Base-by-base conservation (phyloP, 2,329 filamentous ascomycete genomes). In the Colletotrichum scovillei region DNA sequence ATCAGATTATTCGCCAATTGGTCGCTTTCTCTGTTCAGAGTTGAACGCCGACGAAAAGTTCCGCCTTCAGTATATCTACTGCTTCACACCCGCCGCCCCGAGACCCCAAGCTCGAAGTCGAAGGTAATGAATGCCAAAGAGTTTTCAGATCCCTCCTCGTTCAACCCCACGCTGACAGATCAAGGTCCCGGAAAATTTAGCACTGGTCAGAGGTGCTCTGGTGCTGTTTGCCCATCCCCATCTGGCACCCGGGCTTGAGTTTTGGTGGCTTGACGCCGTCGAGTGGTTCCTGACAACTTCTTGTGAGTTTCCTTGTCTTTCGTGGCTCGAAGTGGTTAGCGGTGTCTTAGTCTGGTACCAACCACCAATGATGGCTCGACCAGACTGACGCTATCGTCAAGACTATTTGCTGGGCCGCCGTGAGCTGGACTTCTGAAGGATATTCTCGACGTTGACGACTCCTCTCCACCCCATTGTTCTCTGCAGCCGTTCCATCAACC, bases 371-470 rank as follows among this genome's bases (percentile, higher is more conserved):
- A 62, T 19, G 56, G 60, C 60, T 11, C 28, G 53, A 12, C 28
- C 58, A 62, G 35, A 49, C 46, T 38, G 57, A 52, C 59, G 49
- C 67, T 52, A 71, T 70, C 62, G 19, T 53, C 49, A 8, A 62
- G 56, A 66, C 67, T 73, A 70, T 70, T 56, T 70, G 28, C 71
- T 66, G 26, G 22, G 49, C 67, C 49, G 65, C 59, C 24, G 26
- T 60, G 38, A 35, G 14, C 42, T 22, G 30, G 46, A 49, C 24
- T 30, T 69, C 12, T 38, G 24, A 19, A 3, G n/a, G 9, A 30
- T 46, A 52, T 59, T 26, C 30, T 24, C 26, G 38, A 49, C 26
- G 16, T 49, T 38, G 24, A 56, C 5, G 6, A 8, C 32, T 46
- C 22, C 12, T 26, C 24, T 42, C 30, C 24, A n/a, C 14, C 22